Conservation (phyloP, 441 rosid genomes). For the Populus hybrid region DNA sequence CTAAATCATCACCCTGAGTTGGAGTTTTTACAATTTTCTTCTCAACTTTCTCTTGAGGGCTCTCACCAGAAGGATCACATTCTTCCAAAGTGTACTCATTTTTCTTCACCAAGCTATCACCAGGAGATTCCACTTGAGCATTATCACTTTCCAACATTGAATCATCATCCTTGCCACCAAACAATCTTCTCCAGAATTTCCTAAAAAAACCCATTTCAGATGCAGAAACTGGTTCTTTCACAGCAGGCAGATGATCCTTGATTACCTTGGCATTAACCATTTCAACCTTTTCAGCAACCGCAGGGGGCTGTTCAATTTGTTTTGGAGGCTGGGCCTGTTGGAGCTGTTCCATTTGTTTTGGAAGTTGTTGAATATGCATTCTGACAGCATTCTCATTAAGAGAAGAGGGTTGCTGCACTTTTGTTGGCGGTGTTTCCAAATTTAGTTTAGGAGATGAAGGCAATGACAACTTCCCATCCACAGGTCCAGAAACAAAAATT, state of each 20-base stretch:
- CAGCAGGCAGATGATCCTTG: constrained; percentile 12
- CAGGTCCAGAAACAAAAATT: constrained; percentile 15
- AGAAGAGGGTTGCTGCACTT: constrained; percentile 14
- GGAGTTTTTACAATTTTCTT: constrained; percentile 16
- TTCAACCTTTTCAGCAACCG: constrained; percentile 11
- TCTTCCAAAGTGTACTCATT: constrained; percentile 16
- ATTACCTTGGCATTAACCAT: not conserved
- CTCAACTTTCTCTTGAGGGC: constrained; percentile 17
- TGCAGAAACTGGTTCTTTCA: constrained; percentile 24
- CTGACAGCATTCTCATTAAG: not conserved
- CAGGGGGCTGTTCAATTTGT: constrained; percentile 15
- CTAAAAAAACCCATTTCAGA: constrained; percentile 27
- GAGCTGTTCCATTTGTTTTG: constrained; percentile 5
- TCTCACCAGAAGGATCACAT: not conserved
- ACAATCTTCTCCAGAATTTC: constrained; percentile 43
- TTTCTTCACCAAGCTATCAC: constrained; percentile 22
- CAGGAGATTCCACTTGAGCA: constrained; percentile 13
- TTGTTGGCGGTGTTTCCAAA: constrained; percentile 17
- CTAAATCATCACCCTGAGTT: constrained; percentile 11
- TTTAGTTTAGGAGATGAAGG: constrained; percentile 18
- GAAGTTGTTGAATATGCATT: not conserved
- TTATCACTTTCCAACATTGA: constrained; percentile 17
- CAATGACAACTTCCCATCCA: constrained; percentile 10
- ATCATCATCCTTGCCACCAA: constrained; percentile 26
- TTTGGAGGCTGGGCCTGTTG: constrained; percentile 9